A percentile compares a stretch with the other conserved stretches of the same genome.
Conservation (phyloP, 129 eudicot genomes). For the Tagetes patula region DNA sequence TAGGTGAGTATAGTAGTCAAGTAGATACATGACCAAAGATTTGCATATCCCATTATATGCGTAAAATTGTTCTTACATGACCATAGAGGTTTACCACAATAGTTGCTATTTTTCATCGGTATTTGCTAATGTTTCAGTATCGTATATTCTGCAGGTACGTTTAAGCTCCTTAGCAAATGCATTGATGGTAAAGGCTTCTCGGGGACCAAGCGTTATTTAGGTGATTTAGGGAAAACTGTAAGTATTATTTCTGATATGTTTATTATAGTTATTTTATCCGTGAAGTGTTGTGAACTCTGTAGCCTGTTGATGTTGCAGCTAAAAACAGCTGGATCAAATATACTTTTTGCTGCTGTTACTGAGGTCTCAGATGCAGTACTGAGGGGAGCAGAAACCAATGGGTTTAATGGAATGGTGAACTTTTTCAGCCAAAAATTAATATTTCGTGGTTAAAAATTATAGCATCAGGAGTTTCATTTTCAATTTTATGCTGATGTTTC, state of each 20-base stretch:
- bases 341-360: slow-evolving; percentile 84
- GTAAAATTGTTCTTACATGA: neutral
- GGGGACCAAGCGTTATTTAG: slow-evolving; percentile 95
- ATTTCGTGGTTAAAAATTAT: slow-evolving; percentile 4
- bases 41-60: neutral
- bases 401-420: slow-evolving; percentile 82
- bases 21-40: neutral
- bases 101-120: neutral
- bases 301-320: slow-evolving; percentile 52
- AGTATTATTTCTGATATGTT: slow-evolving; percentile 32
- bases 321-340: slow-evolving; percentile 85
- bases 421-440: slow-evolving; percentile 1
- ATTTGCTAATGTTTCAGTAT: slow-evolving; percentile 8
- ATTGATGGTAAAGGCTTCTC: slow-evolving; percentile 84
- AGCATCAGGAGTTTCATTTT: slow-evolving; percentile 8
- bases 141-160: slow-evolving; percentile 59
- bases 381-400: slow-evolving; percentile 93
- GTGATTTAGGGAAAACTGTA: slow-evolving; percentile 95
- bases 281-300: slow-evolving; percentile 15
- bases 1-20: slow-evolving; percentile 2
- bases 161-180: slow-evolving; percentile 87
- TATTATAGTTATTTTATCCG: neutral
- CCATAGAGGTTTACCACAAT: neutral
- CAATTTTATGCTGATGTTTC: slow-evolving; percentile 9
- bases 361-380: slow-evolving; percentile 91